Base-by-base conservation (phyloP, 1,139 yeast genomes). In the Suhomyces coccinellae region DNA sequence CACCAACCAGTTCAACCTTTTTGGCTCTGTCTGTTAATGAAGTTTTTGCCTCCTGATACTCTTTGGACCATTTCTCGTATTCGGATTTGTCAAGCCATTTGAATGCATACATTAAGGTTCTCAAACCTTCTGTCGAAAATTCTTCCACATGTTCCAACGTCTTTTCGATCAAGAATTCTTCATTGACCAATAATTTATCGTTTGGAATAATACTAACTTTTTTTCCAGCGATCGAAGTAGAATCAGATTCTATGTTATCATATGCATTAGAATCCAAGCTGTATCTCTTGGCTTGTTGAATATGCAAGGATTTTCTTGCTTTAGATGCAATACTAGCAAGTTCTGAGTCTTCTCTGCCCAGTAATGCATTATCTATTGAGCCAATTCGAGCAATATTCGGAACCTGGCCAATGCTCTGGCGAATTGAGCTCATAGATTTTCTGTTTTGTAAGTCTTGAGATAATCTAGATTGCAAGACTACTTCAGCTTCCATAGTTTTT, bases 131-230 rank as follows among this genome's bases (percentile, higher is more conserved):
- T 0, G 95, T 85, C 0, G 98, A 90, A 61, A 91, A 93, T 49
- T 88, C 96, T 55, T 93, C 98, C 46, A 95, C 79, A 54, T 95
- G 97, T 55, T 88, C 87, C 47, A 93, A 70, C 0, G 98, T 93
- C 52, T 82, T 83, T 59, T 91, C 97, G 46, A 91, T 64, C 7
- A 91, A 73, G 57, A 80, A 88, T 51, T 81, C 90, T 17, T 89
- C 96, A 57, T 88, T 86, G n/a, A 77, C 63, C 10, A 87, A 72
- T 36, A 88, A 61, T 30, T 72, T 74, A 45, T 86, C 93, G 49
- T 77, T 77, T 1, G 91, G 88, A 42, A 83, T 70, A 40, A 37
- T 16, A 11, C 15, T 10, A n/a, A 9, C 6, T 12, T 31, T 15
- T 30, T 22, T 20, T 28, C 16, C n/a, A 2, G n/a, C 12, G n/a